Percentiles rank a stretch among this genome's conserved stretches.
Evolutionary conservation across 176 grass and related monocot species (phyloP).

Genomic region (Neostapfia colusana): DNA sequence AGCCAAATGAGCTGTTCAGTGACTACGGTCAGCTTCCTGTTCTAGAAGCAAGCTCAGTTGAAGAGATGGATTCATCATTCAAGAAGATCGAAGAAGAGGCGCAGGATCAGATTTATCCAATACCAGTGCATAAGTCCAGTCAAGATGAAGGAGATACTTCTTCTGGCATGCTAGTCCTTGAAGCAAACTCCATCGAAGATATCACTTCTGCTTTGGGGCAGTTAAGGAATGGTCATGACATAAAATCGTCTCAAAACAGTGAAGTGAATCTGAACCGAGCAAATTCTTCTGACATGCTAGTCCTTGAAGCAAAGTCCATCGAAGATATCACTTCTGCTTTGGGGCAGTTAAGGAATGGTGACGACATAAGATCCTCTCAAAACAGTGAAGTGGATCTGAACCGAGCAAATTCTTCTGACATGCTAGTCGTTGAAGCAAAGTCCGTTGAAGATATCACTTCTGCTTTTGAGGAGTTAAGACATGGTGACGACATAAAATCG

Average conservation of each 20-base stretch:
- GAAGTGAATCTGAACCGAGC: too few species aligned
- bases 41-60: slow-evolving; percentile 30
- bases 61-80: slow-evolving; percentile 28
- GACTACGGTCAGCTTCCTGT: neutral
- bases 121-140: neutral
- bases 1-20: neutral
- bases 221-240: neutral
- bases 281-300: slow-evolving; percentile 20
- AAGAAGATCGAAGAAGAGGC: slow-evolving; percentile 12
- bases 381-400: slow-evolving; percentile 2
- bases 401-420: neutral
- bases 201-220: neutral
- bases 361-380: neutral
- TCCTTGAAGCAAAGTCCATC: slow-evolving; percentile 19
- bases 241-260: neutral
- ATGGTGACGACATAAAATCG: neutral
- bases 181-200: slow-evolving; percentile 23
- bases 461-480: slow-evolving; percentile 9
- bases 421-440: slow-evolving; percentile 14
- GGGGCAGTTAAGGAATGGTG: neutral
- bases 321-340: slow-evolving; percentile 16
- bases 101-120: neutral
- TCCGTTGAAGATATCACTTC: slow-evolving; percentile 22
- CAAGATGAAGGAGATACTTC: neutral
- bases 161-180: slow-evolving; percentile 28